Evolutionary conservation across 306 rosid genomes (phyloP).

Genomic region (Parietaria judaica): DNA sequence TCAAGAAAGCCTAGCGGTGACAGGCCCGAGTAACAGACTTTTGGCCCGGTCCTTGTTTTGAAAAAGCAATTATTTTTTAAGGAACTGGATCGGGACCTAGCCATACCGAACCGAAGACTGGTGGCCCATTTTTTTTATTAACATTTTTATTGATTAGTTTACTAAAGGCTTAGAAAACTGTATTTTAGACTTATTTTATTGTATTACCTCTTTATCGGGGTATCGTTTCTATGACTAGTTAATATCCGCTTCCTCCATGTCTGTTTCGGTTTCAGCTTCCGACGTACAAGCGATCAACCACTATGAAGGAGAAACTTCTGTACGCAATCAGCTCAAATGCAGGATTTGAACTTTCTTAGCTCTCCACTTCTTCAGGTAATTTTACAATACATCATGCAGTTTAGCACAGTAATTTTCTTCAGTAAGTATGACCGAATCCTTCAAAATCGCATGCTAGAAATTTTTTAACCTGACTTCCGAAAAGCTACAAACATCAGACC

Average conservation of each 20-base stretch:
- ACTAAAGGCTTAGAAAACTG: not conserved
- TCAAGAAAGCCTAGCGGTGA: too few species aligned
- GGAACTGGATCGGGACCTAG: too few species aligned
- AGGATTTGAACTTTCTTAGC: constrained; percentile 90
- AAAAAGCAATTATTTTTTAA: too few species aligned
- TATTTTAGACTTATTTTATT: not conserved
- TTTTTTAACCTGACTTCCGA: too few species aligned
- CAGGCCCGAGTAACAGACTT: too few species aligned
- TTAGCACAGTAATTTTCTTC: not conserved
- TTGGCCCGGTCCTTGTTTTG: too few species aligned
- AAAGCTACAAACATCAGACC: too few species aligned
- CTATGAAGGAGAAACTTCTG: constrained; percentile 73
- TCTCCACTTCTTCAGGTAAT: constrained; percentile 31
- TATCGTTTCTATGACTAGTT: too few species aligned
- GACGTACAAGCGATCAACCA: constrained; percentile 83
- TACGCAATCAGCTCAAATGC: constrained; percentile 94
- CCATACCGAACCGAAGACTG: too few species aligned
- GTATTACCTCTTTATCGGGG: not conserved
- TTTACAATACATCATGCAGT: not conserved
- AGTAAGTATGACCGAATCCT: not conserved
- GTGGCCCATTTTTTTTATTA: too few species aligned
- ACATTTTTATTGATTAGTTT: too few species aligned
- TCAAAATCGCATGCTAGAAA: too few species aligned
- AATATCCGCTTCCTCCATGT: not conserved
- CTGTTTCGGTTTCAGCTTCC: constrained; percentile 62